Percentiles rank a stretch among this genome's conserved stretches.
phyloP scores from a whole-genome alignment of 192 early-diverging fungal species.

The Rhizophagus prolifer region DNA sequence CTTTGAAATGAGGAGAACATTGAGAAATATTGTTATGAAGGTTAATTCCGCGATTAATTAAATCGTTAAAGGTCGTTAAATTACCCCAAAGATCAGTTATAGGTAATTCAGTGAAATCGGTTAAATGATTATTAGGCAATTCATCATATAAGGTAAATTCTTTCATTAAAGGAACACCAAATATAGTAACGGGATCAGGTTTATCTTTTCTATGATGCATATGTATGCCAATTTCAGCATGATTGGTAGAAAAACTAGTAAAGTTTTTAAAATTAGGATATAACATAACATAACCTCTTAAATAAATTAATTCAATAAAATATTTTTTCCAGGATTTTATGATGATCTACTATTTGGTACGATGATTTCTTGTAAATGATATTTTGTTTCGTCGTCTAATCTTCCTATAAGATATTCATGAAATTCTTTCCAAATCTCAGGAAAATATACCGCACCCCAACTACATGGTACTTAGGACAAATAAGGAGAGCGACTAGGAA shows the following conservation, averaged over 20 bases:
- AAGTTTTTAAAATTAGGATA: conserved; percentile 62
- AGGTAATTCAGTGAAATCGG: conserved; percentile 47
- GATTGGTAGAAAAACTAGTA: conserved; percentile 61
- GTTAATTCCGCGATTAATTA: conserved; percentile 39
- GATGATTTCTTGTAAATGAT: conserved; percentile 46
- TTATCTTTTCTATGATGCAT: conserved; percentile 46
- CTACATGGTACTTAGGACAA: conserved; percentile 58
- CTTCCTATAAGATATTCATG: conserved; percentile 53
- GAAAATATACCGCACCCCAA: conserved; percentile 65
- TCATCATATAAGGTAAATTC: conserved; percentile 47
- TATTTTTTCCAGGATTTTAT: conserved; percentile 61
- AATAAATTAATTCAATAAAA: conserved; percentile 62
- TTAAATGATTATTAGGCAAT: conserved; percentile 49
- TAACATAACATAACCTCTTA: conserved; percentile 62
- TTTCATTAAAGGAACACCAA: conserved; percentile 58
- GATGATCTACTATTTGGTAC: conserved; percentile 55
- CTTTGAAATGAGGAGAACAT: neutral
- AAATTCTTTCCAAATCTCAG: conserved; percentile 61
- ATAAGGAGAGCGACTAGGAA: conserved; percentile 49
- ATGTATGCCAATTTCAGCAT: conserved; percentile 59
- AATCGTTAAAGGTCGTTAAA: conserved; percentile 41
- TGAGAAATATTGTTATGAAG: conserved; percentile 34
- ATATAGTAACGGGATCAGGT: conserved; percentile 39
- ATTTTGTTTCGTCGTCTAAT: conserved; percentile 45
- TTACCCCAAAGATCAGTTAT: conserved; percentile 58